A percentile compares a stretch with the other conserved stretches of the same genome.
phyloP scores from a whole-genome alignment of 202 grass and related monocot species.

The Bolboschoenoplectus hybrid region DNA sequence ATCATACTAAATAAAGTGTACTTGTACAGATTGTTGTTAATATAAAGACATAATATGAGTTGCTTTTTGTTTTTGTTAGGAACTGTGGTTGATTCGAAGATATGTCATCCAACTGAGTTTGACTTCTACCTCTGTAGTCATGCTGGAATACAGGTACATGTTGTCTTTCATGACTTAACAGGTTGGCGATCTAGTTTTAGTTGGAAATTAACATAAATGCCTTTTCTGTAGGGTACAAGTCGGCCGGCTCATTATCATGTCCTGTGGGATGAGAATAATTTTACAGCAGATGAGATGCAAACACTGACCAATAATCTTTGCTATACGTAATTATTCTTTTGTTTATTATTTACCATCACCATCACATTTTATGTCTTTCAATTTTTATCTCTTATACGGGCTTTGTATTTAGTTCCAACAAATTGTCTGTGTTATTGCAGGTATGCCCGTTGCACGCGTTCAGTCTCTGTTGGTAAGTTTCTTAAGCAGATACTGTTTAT shows the following conservation, averaged over 20 bases:
- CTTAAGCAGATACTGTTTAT: neutral
- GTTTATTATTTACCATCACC: neutral
- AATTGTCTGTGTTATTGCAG: conserved; percentile 54
- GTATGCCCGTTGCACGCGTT: conserved; percentile 88
- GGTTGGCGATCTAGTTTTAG: conserved; percentile 17
- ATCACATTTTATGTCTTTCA: neutral
- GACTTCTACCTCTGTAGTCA: conserved; percentile 61
- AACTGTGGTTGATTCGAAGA: conserved; percentile 57
- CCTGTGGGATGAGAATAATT: conserved; percentile 68
- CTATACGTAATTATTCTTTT: conserved; percentile 55
- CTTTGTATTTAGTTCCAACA: neutral
- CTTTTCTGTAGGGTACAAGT: conserved; percentile 56
- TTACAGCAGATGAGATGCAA: conserved; percentile 72
- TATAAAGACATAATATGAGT: conserved; percentile 1
- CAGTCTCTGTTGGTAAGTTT: conserved; percentile 85
- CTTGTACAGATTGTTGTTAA: neutral
- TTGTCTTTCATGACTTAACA: neutral
- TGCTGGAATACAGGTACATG: conserved; percentile 55
- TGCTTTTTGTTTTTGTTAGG: conserved; percentile 34
- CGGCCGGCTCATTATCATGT: conserved; percentile 57
- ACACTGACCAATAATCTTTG: conserved; percentile 77
- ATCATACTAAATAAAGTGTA: neutral
- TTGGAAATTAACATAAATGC: conserved; percentile 18
- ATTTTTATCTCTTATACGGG: neutral
- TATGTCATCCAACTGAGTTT: conserved; percentile 58